phyloP scores from a whole-genome alignment of 108 stramenopile genomes.

The Pseudonitzschia delicatissima region DNA sequence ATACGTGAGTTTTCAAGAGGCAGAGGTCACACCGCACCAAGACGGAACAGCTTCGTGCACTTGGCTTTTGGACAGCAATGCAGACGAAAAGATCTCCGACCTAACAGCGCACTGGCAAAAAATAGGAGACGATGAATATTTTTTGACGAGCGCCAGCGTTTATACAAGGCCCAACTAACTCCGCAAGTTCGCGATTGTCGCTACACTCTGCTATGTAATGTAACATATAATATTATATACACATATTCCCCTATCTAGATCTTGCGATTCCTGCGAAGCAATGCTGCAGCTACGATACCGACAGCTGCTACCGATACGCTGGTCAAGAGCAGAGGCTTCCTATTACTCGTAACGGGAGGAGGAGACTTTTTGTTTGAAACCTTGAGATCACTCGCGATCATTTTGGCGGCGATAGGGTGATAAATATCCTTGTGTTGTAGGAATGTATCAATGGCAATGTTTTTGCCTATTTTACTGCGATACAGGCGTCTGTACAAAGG shows the following conservation, averaged over 20 bases:
- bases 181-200: too few relatives aligned
- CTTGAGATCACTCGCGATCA: slow-evolving; percentile 79
- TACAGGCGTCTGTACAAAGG: slow-evolving; percentile 87
- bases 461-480: slow-evolving; percentile 57
- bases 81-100: slow-evolving; percentile 35
- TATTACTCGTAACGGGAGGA: not conserved
- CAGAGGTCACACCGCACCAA: slow-evolving; percentile 61
- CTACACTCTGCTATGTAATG: too few relatives aligned
- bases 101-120: slow-evolving; percentile 66
- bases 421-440: slow-evolving; percentile 81
- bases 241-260: too few relatives aligned
- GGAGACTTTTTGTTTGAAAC: not conserved
- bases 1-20: slow-evolving; percentile 85
- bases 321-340: not conserved
- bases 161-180: not conserved
- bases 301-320: not conserved
- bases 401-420: slow-evolving; percentile 92
- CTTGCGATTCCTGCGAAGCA: not conserved
- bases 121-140: slow-evolving; percentile 26
- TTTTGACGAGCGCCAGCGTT: slow-evolving; percentile 35
- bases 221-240: too few relatives aligned
- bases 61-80: slow-evolving; percentile 41
- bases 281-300: not conserved
- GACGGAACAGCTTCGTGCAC: slow-evolving; percentile 72
- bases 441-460: slow-evolving; percentile 77